Evolutionary conservation across 805 yeast genomes (phyloP), one percentile per base, ranked within the genome.

Genomic region (Starmerella apicola): DNA sequence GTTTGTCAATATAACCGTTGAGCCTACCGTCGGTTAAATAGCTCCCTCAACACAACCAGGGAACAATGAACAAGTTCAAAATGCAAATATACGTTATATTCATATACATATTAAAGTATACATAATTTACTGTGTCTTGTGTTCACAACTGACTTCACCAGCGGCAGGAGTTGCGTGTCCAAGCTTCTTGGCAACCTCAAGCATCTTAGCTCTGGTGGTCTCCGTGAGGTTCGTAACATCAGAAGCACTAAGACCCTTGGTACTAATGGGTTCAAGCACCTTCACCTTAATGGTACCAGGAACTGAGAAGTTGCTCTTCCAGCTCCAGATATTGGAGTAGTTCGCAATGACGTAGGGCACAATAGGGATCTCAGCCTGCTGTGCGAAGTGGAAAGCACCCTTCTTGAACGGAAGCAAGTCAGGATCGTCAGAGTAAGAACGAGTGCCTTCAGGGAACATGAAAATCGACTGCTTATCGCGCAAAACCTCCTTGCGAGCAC

Each of bases 341-440:
- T 91, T 91, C 24, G 88, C 74, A 8, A 83, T 85, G 12, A 83
- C 93, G 37, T 81, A 66, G 7, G 99, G 98, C 19, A 91, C 74
- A 37, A 91, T 67, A 16, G 97, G 97, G 27, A 88, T 76, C 31
- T 74, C 75, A 5, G 94, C 94, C 61, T 85, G 94, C 47, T 81
- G 80, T 6, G 99, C 99, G 55, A 91, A 70, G 61, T 91, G 96
- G 76, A 91, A 91, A 0, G 97, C 96, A 40, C 99, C 99, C 58
- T 91, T 91, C 62, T 91, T 91, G 65, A 91, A 84, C 1, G 94
- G 94, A 36, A 84, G 68, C 57, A 91, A 62, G 3, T 68, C 74
- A 37, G 93, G 78, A 26, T 68, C 68, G 19, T 72, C 61, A 9
- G 80, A 63, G 48, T 78, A 81, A 0, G 96, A 84, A 61, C 99